phyloP scores from a whole-genome alignment of 2,329 filamentous ascomycete genomes.

The Colletotrichum eremochloae region DNA sequence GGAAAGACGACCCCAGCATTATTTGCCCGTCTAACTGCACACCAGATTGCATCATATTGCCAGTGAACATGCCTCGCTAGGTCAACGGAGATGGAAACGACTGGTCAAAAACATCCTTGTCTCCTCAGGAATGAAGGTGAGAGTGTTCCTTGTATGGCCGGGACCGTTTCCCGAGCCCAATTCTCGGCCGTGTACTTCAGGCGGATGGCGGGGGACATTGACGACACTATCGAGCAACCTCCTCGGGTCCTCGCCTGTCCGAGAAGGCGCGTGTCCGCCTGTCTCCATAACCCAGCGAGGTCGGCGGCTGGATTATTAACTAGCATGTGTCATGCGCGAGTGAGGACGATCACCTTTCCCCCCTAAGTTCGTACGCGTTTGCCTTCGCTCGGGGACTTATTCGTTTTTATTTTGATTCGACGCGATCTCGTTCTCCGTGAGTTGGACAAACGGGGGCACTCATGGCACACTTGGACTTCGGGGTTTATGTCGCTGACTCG shows the following conservation, averaged over 20 bases:
- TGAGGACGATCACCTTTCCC: neutral
- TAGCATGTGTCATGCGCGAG: neutral
- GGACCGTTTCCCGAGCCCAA: neutral
- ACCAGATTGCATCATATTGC: neutral
- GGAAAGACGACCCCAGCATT: neutral
- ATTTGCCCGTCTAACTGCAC: neutral
- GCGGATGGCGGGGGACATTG: neutral
- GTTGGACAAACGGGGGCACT: neutral
- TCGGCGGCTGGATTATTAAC: neutral
- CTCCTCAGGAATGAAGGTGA: neutral
- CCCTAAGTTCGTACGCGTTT: neutral
- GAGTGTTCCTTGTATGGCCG: neutral
- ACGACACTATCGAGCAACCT: neutral
- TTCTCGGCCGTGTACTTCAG: neutral
- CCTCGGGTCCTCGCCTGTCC: neutral
- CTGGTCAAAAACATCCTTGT: no score
- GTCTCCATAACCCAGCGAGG: neutral
- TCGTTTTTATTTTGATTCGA: no score
- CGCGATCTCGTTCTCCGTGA: neutral
- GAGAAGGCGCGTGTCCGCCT: neutral
- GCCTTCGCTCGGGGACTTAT: neutral
- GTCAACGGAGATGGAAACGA: neutral
- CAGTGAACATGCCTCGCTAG: neutral
- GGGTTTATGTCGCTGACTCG: conserved; percentile 18
- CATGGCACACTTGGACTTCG: neutral